A percentile compares a stretch with the other conserved stretches of the same genome.
These are phyloP conservation scores for Globisporangium apiculatum DNA, from an alignment of 352 stramenopile species.

Conservation along the genomic window DNA sequence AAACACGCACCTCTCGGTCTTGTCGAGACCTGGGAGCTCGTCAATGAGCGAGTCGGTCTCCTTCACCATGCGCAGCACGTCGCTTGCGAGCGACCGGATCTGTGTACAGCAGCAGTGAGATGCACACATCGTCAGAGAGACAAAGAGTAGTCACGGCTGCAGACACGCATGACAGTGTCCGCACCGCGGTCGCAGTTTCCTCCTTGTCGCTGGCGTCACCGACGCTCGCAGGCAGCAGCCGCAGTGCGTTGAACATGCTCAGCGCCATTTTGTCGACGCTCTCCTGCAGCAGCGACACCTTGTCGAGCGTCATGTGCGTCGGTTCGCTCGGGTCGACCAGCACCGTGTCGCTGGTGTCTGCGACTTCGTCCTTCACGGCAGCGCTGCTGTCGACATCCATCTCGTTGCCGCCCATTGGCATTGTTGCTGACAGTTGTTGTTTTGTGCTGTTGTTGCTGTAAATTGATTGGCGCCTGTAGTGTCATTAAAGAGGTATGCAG, in stretches of 20 bases:
- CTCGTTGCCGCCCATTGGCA: slow-evolving; percentile 4
- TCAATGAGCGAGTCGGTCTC: slow-evolving; percentile 77
- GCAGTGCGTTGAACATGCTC: slow-evolving; percentile 85
- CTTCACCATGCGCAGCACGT: slow-evolving; percentile 74
- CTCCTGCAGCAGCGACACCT: slow-evolving; percentile 77
- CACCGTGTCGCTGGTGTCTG: background rate
- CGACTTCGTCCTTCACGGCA: slow-evolving; percentile 8
- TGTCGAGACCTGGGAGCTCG: slow-evolving; percentile 71
- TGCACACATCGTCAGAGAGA: no score
- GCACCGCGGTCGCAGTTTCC: slow-evolving; percentile 51
- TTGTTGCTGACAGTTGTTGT: background rate
- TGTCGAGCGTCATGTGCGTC: slow-evolving; percentile 38
- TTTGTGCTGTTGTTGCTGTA: background rate
- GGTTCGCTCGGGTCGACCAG: slow-evolving; percentile 14
- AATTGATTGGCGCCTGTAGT: no score
- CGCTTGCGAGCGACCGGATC: slow-evolving; percentile 68
- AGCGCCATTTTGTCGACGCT: slow-evolving; percentile 84
- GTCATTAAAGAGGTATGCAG: no score
- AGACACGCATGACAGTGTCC: background rate
- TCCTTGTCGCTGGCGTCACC: slow-evolving; percentile 39
- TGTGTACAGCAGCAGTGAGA: slow-evolving; percentile 7
- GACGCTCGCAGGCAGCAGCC: slow-evolving; percentile 49
- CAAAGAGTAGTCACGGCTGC: no score
- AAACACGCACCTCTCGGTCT: slow-evolving; percentile 52
- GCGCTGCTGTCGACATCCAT: slow-evolving; percentile 8